These are phyloP conservation scores for Lanmaoa pseudosensibilis DNA, from an alignment of 768 basidiomycete species.

Conservation along the genomic window DNA sequence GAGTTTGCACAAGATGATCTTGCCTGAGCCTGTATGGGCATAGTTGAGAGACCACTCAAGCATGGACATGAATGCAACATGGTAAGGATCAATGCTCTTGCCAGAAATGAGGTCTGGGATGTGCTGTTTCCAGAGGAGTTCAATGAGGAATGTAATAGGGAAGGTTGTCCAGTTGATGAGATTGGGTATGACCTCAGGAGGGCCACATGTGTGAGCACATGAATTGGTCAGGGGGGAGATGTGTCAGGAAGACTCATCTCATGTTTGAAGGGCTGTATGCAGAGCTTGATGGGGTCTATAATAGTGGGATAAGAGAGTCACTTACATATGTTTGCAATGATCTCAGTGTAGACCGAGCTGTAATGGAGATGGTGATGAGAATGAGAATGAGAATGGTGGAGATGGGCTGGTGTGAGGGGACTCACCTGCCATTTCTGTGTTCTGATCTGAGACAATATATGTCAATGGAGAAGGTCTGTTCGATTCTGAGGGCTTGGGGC, in stretches of 20 bases:
- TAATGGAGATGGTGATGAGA: too few species aligned
- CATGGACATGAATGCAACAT: conserved; percentile 10
- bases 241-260: too few species aligned
- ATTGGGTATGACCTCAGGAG: conserved; percentile 7
- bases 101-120: background rate
- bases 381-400: too few species aligned
- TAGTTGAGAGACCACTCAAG: conserved; percentile 4
- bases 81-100: background rate
- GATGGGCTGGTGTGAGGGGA: too few species aligned
- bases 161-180: conserved; percentile 3
- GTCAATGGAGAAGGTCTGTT: conserved; percentile 2
- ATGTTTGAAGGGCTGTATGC: background rate
- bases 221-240: too few species aligned
- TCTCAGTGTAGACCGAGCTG: background rate
- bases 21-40: background rate
- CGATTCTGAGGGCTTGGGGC: background rate
- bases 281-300: background rate
- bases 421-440: background rate
- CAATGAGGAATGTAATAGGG: background rate
- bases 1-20: background rate
- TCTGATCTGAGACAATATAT: background rate
- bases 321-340: background rate
- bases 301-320: background rate
- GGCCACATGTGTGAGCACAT: too few species aligned
- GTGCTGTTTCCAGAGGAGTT: background rate